Evolutionary conservation across 805 yeast species (phyloP).

Genomic region (Cyberlindnera samutprakarnensis): DNA sequence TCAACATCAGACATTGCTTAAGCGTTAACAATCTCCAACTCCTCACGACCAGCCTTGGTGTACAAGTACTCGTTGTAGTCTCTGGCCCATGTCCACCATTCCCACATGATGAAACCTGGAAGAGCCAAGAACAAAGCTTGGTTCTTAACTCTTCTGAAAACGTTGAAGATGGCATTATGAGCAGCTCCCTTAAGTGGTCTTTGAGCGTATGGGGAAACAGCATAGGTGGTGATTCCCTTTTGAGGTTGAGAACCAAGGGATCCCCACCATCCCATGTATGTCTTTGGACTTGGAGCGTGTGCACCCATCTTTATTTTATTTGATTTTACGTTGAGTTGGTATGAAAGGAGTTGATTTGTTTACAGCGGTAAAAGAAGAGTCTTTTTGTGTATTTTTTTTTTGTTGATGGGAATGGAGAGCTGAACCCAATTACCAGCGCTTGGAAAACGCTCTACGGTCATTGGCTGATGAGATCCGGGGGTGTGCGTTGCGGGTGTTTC

Average conservation of each 20-base stretch:
- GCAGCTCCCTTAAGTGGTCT: conserved; percentile 83
- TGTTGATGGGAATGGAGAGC: no score
- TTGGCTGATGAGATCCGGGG: conserved; percentile 8
- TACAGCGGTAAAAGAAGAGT: no score
- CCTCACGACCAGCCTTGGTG: conserved; percentile 97
- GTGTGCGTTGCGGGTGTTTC: neutral
- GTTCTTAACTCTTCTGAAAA: conserved; percentile 85
- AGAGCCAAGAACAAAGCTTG: conserved; percentile 72
- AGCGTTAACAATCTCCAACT: conserved; percentile 58
- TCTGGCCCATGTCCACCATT: conserved; percentile 80
- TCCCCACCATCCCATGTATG: conserved; percentile 99
- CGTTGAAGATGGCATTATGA: conserved; percentile 84
- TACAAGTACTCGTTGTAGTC: conserved; percentile 90
- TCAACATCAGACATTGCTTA: conserved; percentile 10
- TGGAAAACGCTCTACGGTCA: conserved; percentile 6
- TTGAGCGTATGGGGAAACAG: conserved; percentile 92
- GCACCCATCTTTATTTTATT: no score
- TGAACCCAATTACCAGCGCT: conserved; percentile 3
- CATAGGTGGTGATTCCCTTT: conserved; percentile 78
- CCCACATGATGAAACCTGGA: conserved; percentile 79
- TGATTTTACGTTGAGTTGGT: no score
- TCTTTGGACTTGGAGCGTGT: conserved; percentile 62
- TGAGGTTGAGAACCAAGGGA: conserved; percentile 79
- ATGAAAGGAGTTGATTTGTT: no score
- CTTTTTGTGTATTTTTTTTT: no score